Base-by-base conservation (phyloP, 441 rosid species). In the Croton laevigatus region DNA sequence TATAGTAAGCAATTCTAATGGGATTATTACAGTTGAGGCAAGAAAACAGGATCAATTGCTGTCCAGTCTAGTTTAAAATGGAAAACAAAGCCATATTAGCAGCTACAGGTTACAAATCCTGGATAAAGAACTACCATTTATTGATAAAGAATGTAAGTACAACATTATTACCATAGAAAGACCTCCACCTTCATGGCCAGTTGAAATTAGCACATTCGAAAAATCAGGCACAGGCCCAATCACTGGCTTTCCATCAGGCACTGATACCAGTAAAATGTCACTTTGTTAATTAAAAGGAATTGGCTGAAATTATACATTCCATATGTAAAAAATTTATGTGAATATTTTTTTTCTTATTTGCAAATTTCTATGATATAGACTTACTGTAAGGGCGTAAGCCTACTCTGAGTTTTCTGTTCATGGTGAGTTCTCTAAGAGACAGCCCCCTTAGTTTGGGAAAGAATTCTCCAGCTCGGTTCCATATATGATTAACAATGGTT, bases 181-280 rank as follows among this genome's bases (percentile, higher is more conserved):
- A 68, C 97, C 97, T 60, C 87, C 87, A 68, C 97, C 98, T 85
- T 94, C 97, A 79, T 94, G 98, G 12, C 98, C 98, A 53, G 98
- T 84, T 62, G 97, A 93, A 70, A 94, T 79, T 74, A 81, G 81
- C 44, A 89, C 73, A 71, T 91, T 89, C 57, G 88, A 75, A 73
- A 90, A 77, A 77, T 85, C 78, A 4, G 97, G 93, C 59, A 94
- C 88, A 19, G 75, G 75, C 32, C 97, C 93, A 73, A 91, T 89
- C 71, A 87, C 74, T 2, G 97, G 98, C 81, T 87, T 94, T 72
- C 97, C 97, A 75, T 94, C 97, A 46, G 94, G 90, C 97, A 91
- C 97, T 94, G 84, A 23, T 20, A 81, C 23, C 65, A 74, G 73
- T 57, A 75, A 69, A 64, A 66, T 20, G 12, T 52, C 34, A 60